A percentile compares a stretch with the other conserved stretches of the same genome.
phyloP scores from a whole-genome alignment of 305 asterid genomes.

The Salvia sclarea region DNA sequence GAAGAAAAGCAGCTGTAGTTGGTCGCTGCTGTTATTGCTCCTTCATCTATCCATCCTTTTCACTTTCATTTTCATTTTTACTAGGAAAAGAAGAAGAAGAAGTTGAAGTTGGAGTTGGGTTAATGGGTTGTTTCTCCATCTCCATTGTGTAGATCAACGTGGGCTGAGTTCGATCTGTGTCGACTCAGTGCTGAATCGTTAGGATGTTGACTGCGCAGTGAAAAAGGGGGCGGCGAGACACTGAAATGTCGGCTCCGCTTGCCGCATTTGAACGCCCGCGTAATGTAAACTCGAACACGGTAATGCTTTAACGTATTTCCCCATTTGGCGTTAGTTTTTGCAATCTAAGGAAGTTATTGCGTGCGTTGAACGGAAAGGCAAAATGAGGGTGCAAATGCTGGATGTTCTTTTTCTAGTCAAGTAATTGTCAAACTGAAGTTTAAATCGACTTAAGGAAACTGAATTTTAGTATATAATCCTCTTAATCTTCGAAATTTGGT shows the following conservation, averaged over 20 bases:
- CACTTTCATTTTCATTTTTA: not conserved
- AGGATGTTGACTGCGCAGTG: conserved; percentile 41
- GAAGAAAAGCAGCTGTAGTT: conserved; percentile 41
- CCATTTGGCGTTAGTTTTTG: not conserved
- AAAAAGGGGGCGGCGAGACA: conserved; percentile 4
- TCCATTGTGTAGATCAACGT: conserved; percentile 41
- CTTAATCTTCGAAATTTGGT: conserved; percentile 18
- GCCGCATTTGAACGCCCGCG: conserved; percentile 94
- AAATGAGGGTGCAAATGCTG: not conserved
- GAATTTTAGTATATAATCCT: not conserved
- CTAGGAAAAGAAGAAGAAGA: not conserved
- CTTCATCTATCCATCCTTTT: conserved; percentile 32
- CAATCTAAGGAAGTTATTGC: conserved; percentile 19
- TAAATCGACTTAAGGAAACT: conserved; percentile 15
- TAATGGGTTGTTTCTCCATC: conserved; percentile 19
- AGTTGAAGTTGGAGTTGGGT: not conserved
- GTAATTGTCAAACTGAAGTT: conserved; percentile 25
- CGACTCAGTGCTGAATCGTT: conserved; percentile 35
- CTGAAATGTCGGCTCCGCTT: conserved; percentile 77
- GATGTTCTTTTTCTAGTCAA: conserved; percentile 35
- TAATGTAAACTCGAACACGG: conserved; percentile 80
- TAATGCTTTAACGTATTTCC: conserved; percentile 33
- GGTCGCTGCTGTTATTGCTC: conserved; percentile 35
- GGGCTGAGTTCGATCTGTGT: conserved; percentile 42
- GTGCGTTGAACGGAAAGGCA: conserved; percentile 30